A percentile compares a stretch with the other conserved stretches of the same genome.
These are phyloP conservation scores for Corylus americana DNA, from an alignment of 306 rosid species.

Conservation along the genomic window DNA sequence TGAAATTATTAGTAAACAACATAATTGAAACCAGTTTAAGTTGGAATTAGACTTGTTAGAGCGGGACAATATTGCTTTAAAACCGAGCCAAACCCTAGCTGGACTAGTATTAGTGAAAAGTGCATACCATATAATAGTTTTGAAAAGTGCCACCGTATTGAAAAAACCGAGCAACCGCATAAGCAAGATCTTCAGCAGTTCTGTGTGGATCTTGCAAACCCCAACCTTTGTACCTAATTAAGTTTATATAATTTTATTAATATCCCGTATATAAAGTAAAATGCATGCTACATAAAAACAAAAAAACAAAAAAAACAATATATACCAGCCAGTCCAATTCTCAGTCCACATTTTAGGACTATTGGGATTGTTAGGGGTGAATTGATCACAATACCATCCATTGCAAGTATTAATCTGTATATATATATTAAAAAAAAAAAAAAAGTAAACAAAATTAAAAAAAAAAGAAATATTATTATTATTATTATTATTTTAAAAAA, in stretches of 20 bases:
- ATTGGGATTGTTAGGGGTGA: not conserved
- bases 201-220: conserved; percentile 34
- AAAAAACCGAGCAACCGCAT: conserved; percentile 39
- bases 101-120: no score
- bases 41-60: not conserved
- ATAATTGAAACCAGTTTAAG: not conserved
- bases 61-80: no score
- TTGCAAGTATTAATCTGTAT: conserved; percentile 15
- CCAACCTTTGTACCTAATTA: conserved; percentile 39
- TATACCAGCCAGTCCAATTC: conserved; percentile 31
- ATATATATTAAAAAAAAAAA: not conserved
- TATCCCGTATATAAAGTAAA: not conserved
- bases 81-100: no score
- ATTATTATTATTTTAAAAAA: no score
- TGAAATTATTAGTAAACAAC: no score
- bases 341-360: conserved; percentile 33
- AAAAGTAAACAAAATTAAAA: not conserved
- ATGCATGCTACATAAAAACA: not conserved
- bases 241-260: no score
- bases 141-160: conserved; percentile 39
- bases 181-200: conserved; percentile 47
- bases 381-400: conserved; percentile 22
- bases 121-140: conserved; percentile 45
- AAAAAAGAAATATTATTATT: not conserved
- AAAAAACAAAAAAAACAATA: not conserved